Base-by-base conservation (phyloP, 2,329 filamentous ascomycete genomes). In the Ascochyta koolunga region DNA sequence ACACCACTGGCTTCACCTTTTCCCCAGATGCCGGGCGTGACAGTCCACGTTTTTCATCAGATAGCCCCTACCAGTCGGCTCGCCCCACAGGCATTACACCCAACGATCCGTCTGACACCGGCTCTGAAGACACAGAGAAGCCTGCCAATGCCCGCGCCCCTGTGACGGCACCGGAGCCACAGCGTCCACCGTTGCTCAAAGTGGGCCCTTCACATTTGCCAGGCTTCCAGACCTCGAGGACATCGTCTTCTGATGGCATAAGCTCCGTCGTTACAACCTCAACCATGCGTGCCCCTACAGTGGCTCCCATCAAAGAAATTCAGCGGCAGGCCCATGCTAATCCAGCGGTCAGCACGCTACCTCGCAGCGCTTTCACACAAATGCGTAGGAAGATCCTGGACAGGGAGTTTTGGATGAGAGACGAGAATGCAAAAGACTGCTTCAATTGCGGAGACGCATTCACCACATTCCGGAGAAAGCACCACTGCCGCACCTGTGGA, bases 401-500 rank as follows among this genome's bases (percentile, higher is more conserved):
- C 72, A 95, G 93, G 68, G 93, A 98, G 64, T 98, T 96, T 66
- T 98, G 93, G 95, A 99, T 99, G 95, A 90, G 92, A 55, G 95
- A 99, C 71, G 95, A 98, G 69, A 97, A 96, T 59, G 96, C 93
- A 55, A 98, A 96, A 71, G 93, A 97, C 66, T 99, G 95, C 69
- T 99, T 97, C 71, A 85, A 91, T 38, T 99, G 95, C 67, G 91
- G 91, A 38, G 89, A 91, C 54, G 84, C 90, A 2, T 99, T 99
- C 69, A 92, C 91, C 0, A 95, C 93, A 1, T 98, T 98, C 71
- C 86, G 95, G 54, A 86, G 95, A 61, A 99, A 99, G 71, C 95
- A 99, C 73, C 95, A 99, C 75, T 99, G 95, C 73, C 87, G 96
- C 61, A 85, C 85, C 0, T 99, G 95, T 71, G 95, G 95, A n/a